Base-by-base conservation (phyloP, 2,329 filamentous ascomycete species). In the Teratosphaeria epicoccoides region DNA sequence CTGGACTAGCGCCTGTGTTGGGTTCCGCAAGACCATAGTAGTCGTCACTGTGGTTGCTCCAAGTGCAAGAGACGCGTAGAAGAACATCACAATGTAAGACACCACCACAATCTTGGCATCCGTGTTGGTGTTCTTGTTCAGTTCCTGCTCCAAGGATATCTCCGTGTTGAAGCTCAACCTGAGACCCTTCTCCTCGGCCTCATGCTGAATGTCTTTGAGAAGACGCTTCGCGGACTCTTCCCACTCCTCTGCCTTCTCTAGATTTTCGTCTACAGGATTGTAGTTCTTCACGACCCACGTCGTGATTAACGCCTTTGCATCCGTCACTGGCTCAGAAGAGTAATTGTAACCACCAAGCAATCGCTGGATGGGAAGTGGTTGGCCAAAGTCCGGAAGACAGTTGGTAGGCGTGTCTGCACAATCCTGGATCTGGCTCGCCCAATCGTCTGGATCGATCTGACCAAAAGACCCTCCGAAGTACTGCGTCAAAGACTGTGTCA, bases 71-170 rank as follows among this genome's bases (percentile, higher is more conserved):
- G 91, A 97, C 3, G 90, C 93, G 65, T 98, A 98, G 56, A 98
- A 72, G 70, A 98, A 98, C 93, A 98, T 98, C 73, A 96, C 88
- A 57, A 97, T 78, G 71, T 98, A 98, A 76, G 91, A 97, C 70
- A 98, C 85, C 50, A 91, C 82, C 23, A 98, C 83, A 62, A 98
- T 98, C 68, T 91, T 96, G 44, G 91, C 94, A 68, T 98, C 93
- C 0, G 93, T 97, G 69, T 98, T 98, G 47, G 89, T 96, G 33
- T 89, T 95, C 71, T 97, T 95, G 74, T 96, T 98, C 52, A 98
- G 77, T 66, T 98, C 93, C 66, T 96, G 80, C 67, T 97, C 91
- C 55, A 98, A 74, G 68, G 90, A 96, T 69, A 91, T 87, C 71
- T 98, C 93, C 0, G 93, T 95, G 47, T 83, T 95, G 76, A 97